Conservation (phyloP, 1,284 basidiomycete species). For the Exsudoporus floridanus region DNA sequence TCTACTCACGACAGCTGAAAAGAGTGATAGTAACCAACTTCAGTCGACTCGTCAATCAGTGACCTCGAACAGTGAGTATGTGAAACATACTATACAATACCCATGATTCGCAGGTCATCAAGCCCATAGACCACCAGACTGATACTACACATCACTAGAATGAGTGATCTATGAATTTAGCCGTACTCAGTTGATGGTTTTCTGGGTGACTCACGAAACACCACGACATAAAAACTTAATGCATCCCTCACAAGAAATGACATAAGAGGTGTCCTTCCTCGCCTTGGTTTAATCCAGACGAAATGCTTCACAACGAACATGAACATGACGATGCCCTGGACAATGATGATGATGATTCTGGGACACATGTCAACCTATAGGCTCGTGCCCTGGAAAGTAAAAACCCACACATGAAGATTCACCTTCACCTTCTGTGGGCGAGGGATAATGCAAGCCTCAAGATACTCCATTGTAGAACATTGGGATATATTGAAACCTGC, state of each 20-base stretch:
- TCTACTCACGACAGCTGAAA: constrained; percentile 14
- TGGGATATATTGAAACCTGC: background rate
- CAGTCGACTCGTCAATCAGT: background rate
- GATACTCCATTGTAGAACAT: background rate
- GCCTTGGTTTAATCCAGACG: background rate
- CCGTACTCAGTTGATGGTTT: background rate
- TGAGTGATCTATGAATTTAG: background rate
- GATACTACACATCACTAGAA: constrained; percentile 8
- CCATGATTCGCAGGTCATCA: background rate
- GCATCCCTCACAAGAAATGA: constrained; percentile 23
- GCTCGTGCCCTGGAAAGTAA: background rate
- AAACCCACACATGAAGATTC: background rate
- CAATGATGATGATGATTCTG: constrained; percentile 1
- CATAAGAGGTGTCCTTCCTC: constrained; percentile 17
- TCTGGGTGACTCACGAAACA: constrained; percentile 16
- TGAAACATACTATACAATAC: constrained; percentile 12
- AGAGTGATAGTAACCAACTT: constrained; percentile 18
- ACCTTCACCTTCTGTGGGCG: background rate
- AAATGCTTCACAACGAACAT: constrained; percentile 13
- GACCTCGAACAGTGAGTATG: background rate
- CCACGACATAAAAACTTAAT: constrained; percentile 5
- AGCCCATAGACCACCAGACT: constrained; percentile 1
- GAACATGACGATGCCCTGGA: constrained; percentile 11
- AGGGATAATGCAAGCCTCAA: constrained; percentile 17
- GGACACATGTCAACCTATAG: background rate